These are phyloP conservation scores for Zygotorulaspora mrakii DNA, from an alignment of 1,139 yeast genomes.

Conservation along the genomic window DNA sequence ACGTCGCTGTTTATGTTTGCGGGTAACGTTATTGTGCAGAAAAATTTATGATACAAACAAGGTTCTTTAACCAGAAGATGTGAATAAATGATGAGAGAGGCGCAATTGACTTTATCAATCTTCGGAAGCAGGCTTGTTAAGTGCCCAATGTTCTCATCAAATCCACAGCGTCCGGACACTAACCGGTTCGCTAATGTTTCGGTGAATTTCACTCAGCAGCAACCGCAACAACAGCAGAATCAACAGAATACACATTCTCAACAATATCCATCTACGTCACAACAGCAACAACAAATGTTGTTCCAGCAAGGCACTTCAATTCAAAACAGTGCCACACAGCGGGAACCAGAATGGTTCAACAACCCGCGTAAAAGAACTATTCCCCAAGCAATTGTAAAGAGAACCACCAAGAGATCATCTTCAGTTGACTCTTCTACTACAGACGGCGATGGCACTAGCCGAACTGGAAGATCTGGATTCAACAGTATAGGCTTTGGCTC, in stretches of 20 bases:
- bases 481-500: conserved; percentile 40
- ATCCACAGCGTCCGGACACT: conserved; percentile 8
- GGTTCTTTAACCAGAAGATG: not conserved
- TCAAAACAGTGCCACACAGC: conserved; percentile 18
- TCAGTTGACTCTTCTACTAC: conserved; percentile 31
- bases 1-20: conserved; percentile 5
- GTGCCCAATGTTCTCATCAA: conserved; percentile 26
- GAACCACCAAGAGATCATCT: conserved; percentile 37
- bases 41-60: conserved; percentile 5
- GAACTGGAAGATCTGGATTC: conserved; percentile 33
- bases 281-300: conserved; percentile 20
- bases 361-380: conserved; percentile 55
- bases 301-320: conserved; percentile 20
- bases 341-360: conserved; percentile 50
- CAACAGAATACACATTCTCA: conserved; percentile 13
- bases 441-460: conserved; percentile 14
- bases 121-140: not conserved
- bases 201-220: conserved; percentile 23
- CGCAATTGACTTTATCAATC: too few relatives aligned
- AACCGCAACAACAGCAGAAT: conserved; percentile 20
- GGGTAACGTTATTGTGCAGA: conserved; percentile 3
- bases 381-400: conserved; percentile 48
- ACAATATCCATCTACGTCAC: conserved; percentile 18
- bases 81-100: not conserved
- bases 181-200: conserved; percentile 23